These are phyloP conservation scores for Pseudocercospora eumusae DNA, from an alignment of 2,329 filamentous ascomycete genomes.

Conservation along the genomic window DNA sequence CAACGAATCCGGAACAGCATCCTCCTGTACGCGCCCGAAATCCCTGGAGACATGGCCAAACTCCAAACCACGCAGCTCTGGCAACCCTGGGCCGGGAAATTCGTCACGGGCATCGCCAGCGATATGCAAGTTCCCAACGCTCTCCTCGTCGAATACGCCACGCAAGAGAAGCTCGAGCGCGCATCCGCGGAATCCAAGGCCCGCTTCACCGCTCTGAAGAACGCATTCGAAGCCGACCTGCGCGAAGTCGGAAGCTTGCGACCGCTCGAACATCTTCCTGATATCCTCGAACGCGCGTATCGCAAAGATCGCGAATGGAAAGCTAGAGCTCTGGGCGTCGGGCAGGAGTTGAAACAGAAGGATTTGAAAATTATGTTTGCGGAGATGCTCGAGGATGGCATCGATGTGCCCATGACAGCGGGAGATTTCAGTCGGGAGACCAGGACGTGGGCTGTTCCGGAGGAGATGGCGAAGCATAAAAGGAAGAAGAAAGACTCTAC, in stretches of 20 bases:
- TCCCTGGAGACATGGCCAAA: background rate
- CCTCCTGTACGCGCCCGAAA: constrained; percentile 2
- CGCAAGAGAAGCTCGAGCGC: background rate
- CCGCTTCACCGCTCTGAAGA: background rate
- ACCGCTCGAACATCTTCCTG: constrained; percentile 22
- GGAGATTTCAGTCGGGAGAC: constrained; percentile 21
- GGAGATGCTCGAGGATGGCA: constrained; percentile 29
- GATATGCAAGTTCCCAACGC: background rate
- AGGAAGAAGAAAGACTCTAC: too few species aligned
- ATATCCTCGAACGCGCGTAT: constrained; percentile 30
- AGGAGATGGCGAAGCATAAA: background rate
- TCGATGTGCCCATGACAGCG: constrained; percentile 29
- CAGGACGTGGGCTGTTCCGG: background rate
- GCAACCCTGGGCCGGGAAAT: constrained; percentile 30
- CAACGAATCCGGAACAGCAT: constrained; percentile 19
- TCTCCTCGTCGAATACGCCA: background rate
- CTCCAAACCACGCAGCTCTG: constrained; percentile 18
- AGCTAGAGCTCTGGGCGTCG: constrained; percentile 16
- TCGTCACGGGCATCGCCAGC: constrained; percentile 28
- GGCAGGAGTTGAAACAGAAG: background rate
- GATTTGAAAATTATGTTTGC: constrained; percentile 19
- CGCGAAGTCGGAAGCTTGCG: constrained; percentile 12
- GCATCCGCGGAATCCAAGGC: background rate
- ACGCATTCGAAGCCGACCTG: constrained; percentile 15
- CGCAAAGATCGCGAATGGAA: constrained; percentile 31